phyloP scores from a whole-genome alignment of 345 rosid genomes.

The Eucalyptus rudis region DNA sequence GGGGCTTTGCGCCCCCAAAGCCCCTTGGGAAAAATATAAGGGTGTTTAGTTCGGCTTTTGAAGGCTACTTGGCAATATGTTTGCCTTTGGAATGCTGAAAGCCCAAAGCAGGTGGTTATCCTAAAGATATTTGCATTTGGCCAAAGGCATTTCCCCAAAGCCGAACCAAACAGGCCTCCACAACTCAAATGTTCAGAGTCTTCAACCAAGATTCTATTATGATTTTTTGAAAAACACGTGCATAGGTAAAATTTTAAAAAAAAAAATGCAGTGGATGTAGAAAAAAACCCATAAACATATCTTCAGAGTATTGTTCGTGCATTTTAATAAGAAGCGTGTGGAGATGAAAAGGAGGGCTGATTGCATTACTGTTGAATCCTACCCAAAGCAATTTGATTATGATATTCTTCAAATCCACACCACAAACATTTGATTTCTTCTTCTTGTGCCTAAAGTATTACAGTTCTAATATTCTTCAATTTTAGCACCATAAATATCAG shows the following conservation, averaged over 20 bases:
- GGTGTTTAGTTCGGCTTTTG: too few species aligned
- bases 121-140: too few species aligned
- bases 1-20: too few species aligned
- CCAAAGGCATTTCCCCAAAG: too few species aligned
- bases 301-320: accelerated
- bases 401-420: not conserved
- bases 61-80: too few species aligned
- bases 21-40: too few species aligned
- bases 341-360: not conserved
- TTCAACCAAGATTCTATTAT: not conserved
- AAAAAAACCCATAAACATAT: not conserved
- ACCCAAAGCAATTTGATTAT: not conserved
- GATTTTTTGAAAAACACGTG: too few species aligned
- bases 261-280: accelerated
- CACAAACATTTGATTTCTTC: not conserved
- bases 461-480: not conserved
- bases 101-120: too few species aligned
- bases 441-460: not conserved
- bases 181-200: not conserved
- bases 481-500: accelerated
- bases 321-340: not conserved
- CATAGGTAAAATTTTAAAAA: too few species aligned
- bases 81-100: too few species aligned
- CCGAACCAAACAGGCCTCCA: too few species aligned
- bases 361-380: not conserved